These are phyloP conservation scores for Cynanchum wilfordii DNA, from an alignment of 257 asterid species.

Conservation along the genomic window DNA sequence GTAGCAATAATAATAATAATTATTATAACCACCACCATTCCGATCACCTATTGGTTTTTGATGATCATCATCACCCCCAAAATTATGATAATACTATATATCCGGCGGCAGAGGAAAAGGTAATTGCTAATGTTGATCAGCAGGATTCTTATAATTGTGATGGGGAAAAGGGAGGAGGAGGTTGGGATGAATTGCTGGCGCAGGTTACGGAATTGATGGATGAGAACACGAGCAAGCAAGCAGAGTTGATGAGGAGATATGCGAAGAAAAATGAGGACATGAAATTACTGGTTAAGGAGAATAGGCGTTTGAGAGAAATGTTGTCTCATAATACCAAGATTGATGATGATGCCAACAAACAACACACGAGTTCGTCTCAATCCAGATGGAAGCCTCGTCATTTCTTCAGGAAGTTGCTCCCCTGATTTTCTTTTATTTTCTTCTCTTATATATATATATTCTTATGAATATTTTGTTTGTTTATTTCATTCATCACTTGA, in stretches of 20 bases:
- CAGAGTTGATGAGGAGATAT: conserved; percentile 33
- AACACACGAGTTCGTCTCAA: not conserved
- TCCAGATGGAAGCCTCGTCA: not conserved
- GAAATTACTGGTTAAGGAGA: conserved; percentile 13
- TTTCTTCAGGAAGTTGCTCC: not conserved
- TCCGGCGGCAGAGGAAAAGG: too few relatives aligned
- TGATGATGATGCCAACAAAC: not conserved
- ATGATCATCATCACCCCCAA: too few relatives aligned
- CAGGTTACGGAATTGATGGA: conserved; percentile 23
- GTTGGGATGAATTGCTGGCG: conserved; percentile 11
- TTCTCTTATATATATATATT: too few relatives aligned
- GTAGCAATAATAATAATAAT: too few relatives aligned
- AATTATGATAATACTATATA: too few relatives aligned
- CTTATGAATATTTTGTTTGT: too few relatives aligned
- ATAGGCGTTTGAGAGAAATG: conserved; percentile 1
- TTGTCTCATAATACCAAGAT: not conserved
- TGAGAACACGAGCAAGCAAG: conserved; percentile 26
- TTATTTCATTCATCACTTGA: too few relatives aligned
- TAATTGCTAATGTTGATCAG: not conserved
- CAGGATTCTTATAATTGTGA: too few relatives aligned
- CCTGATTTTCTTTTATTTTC: not conserved
- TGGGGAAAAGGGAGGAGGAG: not conserved
- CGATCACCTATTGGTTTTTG: too few relatives aligned
- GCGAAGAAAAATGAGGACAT: conserved; percentile 25
- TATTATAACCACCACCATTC: too few relatives aligned